Percentiles rank a stretch among this genome's conserved stretches.
phyloP scores from a whole-genome alignment of 306 rosid species.

The Trifolium pratense region DNA sequence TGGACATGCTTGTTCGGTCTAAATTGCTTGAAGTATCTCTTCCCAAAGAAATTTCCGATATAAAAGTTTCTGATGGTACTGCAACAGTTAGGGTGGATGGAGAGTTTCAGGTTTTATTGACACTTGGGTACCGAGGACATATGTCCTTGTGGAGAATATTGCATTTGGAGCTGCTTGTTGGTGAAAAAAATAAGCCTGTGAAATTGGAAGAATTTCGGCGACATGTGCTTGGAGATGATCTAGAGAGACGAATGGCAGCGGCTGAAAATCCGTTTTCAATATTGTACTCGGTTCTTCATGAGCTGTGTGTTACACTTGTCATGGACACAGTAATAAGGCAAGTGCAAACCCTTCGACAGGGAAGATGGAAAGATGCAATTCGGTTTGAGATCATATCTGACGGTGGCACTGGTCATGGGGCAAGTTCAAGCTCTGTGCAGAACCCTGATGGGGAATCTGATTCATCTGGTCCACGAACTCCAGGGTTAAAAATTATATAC shows the following conservation, averaged over 20 bases:
- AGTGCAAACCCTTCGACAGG: constrained; percentile 87
- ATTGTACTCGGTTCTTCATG: constrained; percentile 84
- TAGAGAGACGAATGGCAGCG: constrained; percentile 97
- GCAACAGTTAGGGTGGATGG: constrained; percentile 82
- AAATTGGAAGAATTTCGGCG: constrained; percentile 74
- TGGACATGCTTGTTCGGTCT: constrained; percentile 88
- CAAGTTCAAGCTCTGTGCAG: constrained; percentile 68
- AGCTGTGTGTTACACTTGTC: constrained; percentile 86
- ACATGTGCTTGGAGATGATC: constrained; percentile 83
- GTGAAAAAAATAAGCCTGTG: constrained; percentile 71
- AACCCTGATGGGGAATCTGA: constrained; percentile 89
- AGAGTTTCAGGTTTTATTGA: constrained; percentile 86
- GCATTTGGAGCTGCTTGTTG: constrained; percentile 95
- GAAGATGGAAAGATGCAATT: constrained; percentile 97
- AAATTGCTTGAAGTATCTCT: constrained; percentile 78
- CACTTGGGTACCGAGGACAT: constrained; percentile 96
- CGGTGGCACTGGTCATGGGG: constrained; percentile 63
- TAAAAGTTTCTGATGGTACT: constrained; percentile 80
- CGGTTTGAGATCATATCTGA: constrained; percentile 90
- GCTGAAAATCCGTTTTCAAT: constrained; percentile 81
- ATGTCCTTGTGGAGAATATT: constrained; percentile 97
- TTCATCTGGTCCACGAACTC: constrained; percentile 78
- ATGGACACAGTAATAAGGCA: constrained; percentile 95
- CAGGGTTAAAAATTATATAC: constrained; percentile 83
- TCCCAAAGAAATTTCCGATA: constrained; percentile 83